Evolutionary conservation across 345 rosid species (phyloP).

Genomic region (Cochlearia excelsa): DNA sequence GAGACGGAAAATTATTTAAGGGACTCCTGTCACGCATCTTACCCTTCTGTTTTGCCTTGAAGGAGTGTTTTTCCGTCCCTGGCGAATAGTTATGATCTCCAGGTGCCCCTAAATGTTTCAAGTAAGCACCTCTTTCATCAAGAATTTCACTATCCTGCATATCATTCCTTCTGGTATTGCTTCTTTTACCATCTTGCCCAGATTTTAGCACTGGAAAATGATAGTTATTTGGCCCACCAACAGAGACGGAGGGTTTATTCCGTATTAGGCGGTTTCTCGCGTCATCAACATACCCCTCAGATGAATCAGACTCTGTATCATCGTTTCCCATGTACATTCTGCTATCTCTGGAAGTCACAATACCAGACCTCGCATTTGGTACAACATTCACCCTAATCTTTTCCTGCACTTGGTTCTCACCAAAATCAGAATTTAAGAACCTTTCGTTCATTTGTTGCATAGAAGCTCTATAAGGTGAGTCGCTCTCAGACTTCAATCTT

Average conservation of each 20-base stretch:
- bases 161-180: conserved; percentile 44
- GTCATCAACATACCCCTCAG: conserved; percentile 60
- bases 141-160: conserved; percentile 40
- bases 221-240: conserved; percentile 46
- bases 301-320: conserved; percentile 87
- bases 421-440: conserved; percentile 52
- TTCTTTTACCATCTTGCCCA: conserved; percentile 43
- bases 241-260: conserved; percentile 49
- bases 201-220: conserved; percentile 48
- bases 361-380: conserved; percentile 52
- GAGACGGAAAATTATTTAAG: conserved; percentile 39
- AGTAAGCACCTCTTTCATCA: conserved; percentile 39
- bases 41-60: conserved; percentile 71
- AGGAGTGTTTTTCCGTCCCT: conserved; percentile 42
- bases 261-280: conserved; percentile 51
- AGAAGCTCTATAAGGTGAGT: conserved; percentile 55
- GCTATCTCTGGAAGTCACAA: conserved; percentile 44
- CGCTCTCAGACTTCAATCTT: conserved; percentile 57
- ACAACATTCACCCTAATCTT: conserved; percentile 50
- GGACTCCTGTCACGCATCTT: conserved; percentile 61
- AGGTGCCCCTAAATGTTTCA: conserved; percentile 38
- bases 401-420: conserved; percentile 51
- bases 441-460: conserved; percentile 55
- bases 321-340: conserved; percentile 46
- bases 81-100: conserved; percentile 42